Conservation (phyloP, 2,329 filamentous ascomycete species). For the Arthrinium puccinioides region DNA sequence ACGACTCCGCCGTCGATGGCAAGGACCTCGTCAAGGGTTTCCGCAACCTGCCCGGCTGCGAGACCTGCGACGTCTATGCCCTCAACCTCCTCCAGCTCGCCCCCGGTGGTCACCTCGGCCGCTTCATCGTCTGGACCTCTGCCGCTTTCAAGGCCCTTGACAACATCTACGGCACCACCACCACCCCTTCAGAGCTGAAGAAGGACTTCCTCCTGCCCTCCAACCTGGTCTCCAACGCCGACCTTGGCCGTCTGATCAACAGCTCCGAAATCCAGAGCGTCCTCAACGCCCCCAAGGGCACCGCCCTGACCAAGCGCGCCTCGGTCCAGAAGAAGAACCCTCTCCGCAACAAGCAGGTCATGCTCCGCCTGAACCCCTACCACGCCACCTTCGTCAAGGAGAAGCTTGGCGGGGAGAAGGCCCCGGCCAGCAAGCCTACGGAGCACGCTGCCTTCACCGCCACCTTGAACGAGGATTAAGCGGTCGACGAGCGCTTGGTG, state of each 20-base stretch:
- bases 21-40: slow-evolving; percentile 90
- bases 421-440: slow-evolving; percentile 53
- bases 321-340: slow-evolving; percentile 99
- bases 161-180: slow-evolving; percentile 92
- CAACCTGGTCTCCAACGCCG: slow-evolving; percentile 87
- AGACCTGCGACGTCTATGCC: slow-evolving; percentile 88
- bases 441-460: slow-evolving; percentile 23
- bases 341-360: slow-evolving; percentile 96
- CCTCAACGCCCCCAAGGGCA: slow-evolving; percentile 84
- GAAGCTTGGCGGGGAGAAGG: slow-evolving; percentile 67
- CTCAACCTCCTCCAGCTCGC: slow-evolving; percentile 99
- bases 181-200: slow-evolving; percentile 84
- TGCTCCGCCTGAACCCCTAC: slow-evolving; percentile 98
- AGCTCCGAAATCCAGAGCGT: slow-evolving; percentile 96
- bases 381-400: slow-evolving; percentile 84
- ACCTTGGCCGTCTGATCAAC: slow-evolving; percentile 98
- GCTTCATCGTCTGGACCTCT: slow-evolving; percentile 99
- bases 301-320: slow-evolving; percentile 80
- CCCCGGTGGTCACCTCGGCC: slow-evolving; percentile 95
- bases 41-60: slow-evolving; percentile 98
- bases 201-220: slow-evolving; percentile 97
- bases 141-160: slow-evolving; percentile 94
- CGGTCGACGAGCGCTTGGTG: slow-evolving; percentile 21
- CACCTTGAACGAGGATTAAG: slow-evolving; percentile 23
- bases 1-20: slow-evolving; percentile 91